These are phyloP conservation scores for Aureobasidium pullulans DNA, from an alignment of 2,329 filamentous ascomycete species.

Conservation along the genomic window DNA sequence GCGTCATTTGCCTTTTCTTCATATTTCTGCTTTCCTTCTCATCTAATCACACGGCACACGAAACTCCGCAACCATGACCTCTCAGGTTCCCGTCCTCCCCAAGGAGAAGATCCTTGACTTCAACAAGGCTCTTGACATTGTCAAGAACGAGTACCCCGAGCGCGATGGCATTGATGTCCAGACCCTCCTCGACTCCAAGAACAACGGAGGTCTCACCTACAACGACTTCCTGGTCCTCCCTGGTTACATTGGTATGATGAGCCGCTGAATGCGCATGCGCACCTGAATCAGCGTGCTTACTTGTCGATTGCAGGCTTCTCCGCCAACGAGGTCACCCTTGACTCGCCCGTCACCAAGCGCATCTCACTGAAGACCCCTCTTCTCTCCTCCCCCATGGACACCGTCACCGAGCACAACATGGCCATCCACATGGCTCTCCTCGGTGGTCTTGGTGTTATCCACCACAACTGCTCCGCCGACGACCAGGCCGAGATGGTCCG, in stretches of 20 bases:
- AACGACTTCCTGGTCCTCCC: conserved; percentile 97
- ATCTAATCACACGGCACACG: conserved; percentile 47
- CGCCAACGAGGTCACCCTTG: conserved; percentile 78
- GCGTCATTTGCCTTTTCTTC: conserved; percentile 10
- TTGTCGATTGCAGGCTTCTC: conserved; percentile 59
- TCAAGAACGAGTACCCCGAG: conserved; percentile 68
- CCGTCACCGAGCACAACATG: conserved; percentile 98
- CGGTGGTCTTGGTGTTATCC: conserved; percentile 86
- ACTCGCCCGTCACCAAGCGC: conserved; percentile 88
- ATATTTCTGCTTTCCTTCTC: conserved; percentile 8
- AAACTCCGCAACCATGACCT: conserved; percentile 54
- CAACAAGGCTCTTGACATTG: conserved; percentile 67
- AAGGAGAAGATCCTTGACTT: conserved; percentile 60
- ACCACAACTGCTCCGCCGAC: conserved; percentile 98
- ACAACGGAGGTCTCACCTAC: conserved; percentile 91
- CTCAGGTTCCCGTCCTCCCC: conserved; percentile 37
- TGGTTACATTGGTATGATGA: conserved; percentile 72
- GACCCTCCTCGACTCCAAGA: conserved; percentile 82
- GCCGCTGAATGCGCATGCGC: conserved; percentile 10
- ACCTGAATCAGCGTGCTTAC: conserved; percentile 20
- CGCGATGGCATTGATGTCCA: conserved; percentile 82
- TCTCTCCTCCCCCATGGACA: conserved; percentile 98
- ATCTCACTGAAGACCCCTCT: conserved; percentile 95
- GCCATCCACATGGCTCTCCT: conserved; percentile 93
- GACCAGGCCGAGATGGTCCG: conserved; percentile 97